phyloP scores from a whole-genome alignment of 495 filamentous ascomycete species.

The Talaromyces liani region DNA sequence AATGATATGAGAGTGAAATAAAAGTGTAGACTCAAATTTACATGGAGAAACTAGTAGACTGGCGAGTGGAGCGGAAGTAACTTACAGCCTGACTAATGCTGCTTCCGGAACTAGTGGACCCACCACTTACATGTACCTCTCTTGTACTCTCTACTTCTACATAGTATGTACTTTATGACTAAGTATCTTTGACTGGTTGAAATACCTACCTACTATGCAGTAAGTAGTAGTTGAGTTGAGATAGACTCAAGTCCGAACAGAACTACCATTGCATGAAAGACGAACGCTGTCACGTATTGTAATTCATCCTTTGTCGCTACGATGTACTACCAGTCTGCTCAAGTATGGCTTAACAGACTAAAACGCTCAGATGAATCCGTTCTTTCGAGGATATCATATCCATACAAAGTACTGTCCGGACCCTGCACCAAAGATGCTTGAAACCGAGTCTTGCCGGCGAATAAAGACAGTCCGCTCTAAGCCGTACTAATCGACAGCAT shows the following conservation, averaged over 20 bases:
- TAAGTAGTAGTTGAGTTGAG: no score
- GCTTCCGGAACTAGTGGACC: conserved; percentile 1
- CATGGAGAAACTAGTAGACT: not conserved
- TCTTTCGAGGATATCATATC: not conserved
- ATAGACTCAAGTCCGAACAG: not conserved
- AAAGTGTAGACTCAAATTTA: not conserved
- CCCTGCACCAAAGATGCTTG: not conserved
- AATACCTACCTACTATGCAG: no score
- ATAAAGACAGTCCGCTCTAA: not conserved
- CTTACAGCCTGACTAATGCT: not conserved
- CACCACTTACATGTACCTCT: not conserved
- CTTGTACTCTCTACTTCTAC: no score
- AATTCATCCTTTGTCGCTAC: not conserved
- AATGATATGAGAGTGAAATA: no score
- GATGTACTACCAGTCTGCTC: not conserved
- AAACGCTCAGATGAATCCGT: not conserved
- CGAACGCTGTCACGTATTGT: not conserved
- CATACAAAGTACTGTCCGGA: not conserved
- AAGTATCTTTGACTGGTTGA: not conserved
- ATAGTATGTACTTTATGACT: not conserved
- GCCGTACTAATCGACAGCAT: not conserved
- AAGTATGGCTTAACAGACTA: not conserved
- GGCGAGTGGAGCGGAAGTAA: not conserved
- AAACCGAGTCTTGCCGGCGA: not conserved
- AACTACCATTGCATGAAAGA: not conserved